Base-by-base conservation (phyloP, 1,139 yeast genomes). In the Kodamaea suecica region DNA sequence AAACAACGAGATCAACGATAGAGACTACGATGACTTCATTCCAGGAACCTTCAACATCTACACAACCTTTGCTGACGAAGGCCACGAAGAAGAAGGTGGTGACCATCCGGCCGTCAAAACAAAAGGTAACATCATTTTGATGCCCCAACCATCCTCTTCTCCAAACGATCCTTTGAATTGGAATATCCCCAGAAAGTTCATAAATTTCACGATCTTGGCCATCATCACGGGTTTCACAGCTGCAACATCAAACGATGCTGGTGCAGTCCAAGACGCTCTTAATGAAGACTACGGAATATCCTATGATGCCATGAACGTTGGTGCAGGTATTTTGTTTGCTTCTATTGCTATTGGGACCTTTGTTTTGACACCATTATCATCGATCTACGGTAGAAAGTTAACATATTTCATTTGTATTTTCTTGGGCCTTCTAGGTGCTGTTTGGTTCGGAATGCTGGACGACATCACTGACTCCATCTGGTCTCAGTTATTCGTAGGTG, bases 91-190 rank as follows among this genome's bases (percentile, higher is more conserved):
- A 17, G 34, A 39, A 5, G 45, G 37, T 1, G 38, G 40, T 6
- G 40, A 37, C 25, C 39, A 35, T 23, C 21, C 17, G 3, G 27
- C 27, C 12, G 35, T 46, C 17, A 46, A 47, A 31, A 39, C 39
- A 5, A 35, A 34, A 16, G 50, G 50, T 9, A 42, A 43, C 27
- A 59, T 73, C 34, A 66, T 76, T 20, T 57, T 78, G 35, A 61
- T 74, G 31, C 83, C 81, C 3, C 80, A 75, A 45, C 83, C 83
- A 4, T 61, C 79, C 10, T 70, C 70, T 38, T 72, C 78, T 4
- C 72, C 73, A 14, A 75, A 77, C 46, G 83, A 78, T 48, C 84
- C 83, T 2, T 58, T 78, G 32, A 78, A 76, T 50, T 72, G 78
- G 77, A 33, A 48, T 3, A 29, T 30, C 5, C 24, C 42, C 17